These are phyloP conservation scores for Xerocomellus chrysenteron DNA, from an alignment of 768 basidiomycete species.

Conservation along the genomic window DNA sequence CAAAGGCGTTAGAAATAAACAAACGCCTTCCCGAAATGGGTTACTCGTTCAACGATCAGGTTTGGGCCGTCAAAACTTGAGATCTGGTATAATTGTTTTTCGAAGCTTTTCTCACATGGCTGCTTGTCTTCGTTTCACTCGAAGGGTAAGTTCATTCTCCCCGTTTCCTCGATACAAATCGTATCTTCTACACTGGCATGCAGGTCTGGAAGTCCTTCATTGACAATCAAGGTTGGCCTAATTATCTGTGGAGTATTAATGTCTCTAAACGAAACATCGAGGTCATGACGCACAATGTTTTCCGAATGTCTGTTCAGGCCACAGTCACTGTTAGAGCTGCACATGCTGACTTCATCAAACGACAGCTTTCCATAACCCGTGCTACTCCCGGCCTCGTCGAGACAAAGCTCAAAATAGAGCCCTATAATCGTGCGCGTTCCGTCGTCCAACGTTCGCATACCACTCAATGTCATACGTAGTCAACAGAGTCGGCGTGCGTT, in stretches of 20 bases:
- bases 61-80: not conserved
- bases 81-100: no score
- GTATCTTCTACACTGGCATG: not conserved
- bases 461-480: conserved; percentile 41
- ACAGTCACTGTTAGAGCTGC: not conserved
- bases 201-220: conserved; percentile 82
- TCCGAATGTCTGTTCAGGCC: conserved; percentile 54
- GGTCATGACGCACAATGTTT: conserved; percentile 82
- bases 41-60: not conserved
- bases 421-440: conserved; percentile 60
- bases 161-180: conserved; percentile 1
- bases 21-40: conserved; percentile 18
- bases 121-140: conserved; percentile 71
- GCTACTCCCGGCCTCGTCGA: conserved; percentile 74
- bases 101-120: conserved; percentile 40
- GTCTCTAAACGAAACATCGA: conserved; percentile 30
- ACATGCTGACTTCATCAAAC: not conserved
- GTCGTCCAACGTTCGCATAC: not conserved
- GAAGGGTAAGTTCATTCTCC: conserved; percentile 40
- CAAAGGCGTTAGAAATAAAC: conserved; percentile 31
- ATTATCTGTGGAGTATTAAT: rapidly evolving
- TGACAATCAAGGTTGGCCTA: conserved; percentile 59
- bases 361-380: conserved; percentile 58
- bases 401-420: conserved; percentile 69
- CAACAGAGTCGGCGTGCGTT: conserved; percentile 75